phyloP scores from a whole-genome alignment of 306 rosid genomes.

The Casuarina equisetifolia region DNA sequence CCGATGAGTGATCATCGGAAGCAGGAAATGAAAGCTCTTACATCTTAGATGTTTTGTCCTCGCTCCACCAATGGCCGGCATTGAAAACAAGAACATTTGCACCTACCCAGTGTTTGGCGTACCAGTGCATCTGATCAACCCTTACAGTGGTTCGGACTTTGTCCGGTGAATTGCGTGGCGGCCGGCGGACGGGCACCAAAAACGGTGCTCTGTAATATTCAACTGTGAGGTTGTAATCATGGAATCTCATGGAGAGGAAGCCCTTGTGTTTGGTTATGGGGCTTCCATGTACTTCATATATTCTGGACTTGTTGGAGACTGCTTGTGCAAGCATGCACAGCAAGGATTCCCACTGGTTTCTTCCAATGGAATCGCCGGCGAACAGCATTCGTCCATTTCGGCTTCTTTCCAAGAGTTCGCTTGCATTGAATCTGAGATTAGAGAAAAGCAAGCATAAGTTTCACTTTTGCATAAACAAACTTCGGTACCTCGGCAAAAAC shows the following conservation, averaged over 20 bases:
- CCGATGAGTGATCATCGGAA: neutral
- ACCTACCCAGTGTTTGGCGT: constrained; percentile 54
- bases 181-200: constrained; percentile 53
- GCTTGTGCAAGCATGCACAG: constrained; percentile 75
- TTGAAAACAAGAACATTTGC: constrained; percentile 75
- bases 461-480: neutral
- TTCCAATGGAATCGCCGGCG: constrained; percentile 84
- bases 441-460: neutral
- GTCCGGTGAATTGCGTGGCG: constrained; percentile 48
- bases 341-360: constrained; percentile 94
- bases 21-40: neutral
- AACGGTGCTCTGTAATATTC: constrained; percentile 86
- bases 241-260: constrained; percentile 57
- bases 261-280: constrained; percentile 88
- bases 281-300: constrained; percentile 70
- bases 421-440: constrained; percentile 69
- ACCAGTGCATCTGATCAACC: constrained; percentile 74
- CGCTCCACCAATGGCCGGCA: constrained; percentile 90
- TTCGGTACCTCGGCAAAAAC: neutral
- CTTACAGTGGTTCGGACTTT: constrained; percentile 34
- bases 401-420: constrained; percentile 65
- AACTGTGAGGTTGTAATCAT: constrained; percentile 68
- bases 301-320: constrained; percentile 58
- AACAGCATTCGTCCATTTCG: constrained; percentile 81
- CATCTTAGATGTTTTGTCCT: constrained; percentile 56